Evolutionary conservation across 805 yeast genomes (phyloP).

Genomic region (Candida odintsovae): DNA sequence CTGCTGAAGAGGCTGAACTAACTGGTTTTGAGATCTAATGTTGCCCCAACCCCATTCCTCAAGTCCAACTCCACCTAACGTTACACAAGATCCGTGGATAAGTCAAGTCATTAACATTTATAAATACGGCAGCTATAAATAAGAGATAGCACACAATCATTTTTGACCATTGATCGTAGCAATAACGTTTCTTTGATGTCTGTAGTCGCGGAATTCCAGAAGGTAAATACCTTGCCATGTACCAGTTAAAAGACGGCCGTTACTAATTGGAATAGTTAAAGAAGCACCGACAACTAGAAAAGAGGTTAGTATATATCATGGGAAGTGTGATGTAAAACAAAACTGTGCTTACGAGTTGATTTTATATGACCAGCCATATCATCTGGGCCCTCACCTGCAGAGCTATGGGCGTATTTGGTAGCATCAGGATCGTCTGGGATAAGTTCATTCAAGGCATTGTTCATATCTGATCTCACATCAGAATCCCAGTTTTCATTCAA

Average conservation of each 20-base stretch:
- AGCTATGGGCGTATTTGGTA: constrained; percentile 18
- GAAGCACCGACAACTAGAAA: constrained; percentile 50
- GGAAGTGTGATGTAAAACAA: neutral
- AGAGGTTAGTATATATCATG: constrained; percentile 1
- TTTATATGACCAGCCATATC: constrained; percentile 84
- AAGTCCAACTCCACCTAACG: no score
- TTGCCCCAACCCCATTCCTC: neutral
- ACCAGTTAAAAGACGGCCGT: constrained; percentile 65
- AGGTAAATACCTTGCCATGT: constrained; percentile 86
- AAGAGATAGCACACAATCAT: neutral
- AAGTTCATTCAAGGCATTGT: constrained; percentile 51
- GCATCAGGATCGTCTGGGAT: constrained; percentile 54
- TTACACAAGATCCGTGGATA: neutral
- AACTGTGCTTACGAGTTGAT: constrained; percentile 31
- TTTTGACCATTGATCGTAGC: constrained; percentile 68
- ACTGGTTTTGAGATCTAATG: constrained; percentile 18
- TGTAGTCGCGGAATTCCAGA: constrained; percentile 62
- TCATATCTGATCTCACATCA: constrained; percentile 69
- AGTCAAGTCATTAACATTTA: neutral
- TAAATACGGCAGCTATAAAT: neutral
- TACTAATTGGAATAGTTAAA: constrained; percentile 59
- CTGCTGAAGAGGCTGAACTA: constrained; percentile 34
- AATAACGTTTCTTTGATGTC: constrained; percentile 59
- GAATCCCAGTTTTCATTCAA: constrained; percentile 79
- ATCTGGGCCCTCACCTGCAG: constrained; percentile 71